Evolutionary conservation across 2,329 filamentous ascomycete genomes (phyloP).

Genomic region (Fusarium napiforme): DNA sequence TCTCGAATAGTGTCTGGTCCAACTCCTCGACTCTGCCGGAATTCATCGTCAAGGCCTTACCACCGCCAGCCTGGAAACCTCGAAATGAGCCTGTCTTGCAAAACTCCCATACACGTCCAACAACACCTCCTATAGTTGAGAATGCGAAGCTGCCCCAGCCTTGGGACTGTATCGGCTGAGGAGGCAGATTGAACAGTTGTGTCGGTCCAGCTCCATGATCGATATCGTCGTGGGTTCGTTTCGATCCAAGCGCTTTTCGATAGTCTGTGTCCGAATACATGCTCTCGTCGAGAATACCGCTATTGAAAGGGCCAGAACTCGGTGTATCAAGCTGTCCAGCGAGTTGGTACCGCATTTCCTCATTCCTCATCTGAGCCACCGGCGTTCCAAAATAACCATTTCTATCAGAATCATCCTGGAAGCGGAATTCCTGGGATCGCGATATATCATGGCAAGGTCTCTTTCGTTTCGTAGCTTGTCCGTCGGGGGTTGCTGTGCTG

Average conservation of each 20-base stretch:
- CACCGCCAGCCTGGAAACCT: constrained; percentile 89
- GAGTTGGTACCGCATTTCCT: constrained; percentile 56
- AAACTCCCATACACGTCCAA: constrained; percentile 86
- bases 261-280: constrained; percentile 68
- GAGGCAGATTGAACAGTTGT: constrained; percentile 48
- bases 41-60: constrained; percentile 72
- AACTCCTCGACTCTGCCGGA: constrained; percentile 39
- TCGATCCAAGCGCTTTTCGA: constrained; percentile 62
- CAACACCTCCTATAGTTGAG: constrained; percentile 71
- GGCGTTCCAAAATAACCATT: constrained; percentile 40
- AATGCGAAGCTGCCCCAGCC: constrained; percentile 71
- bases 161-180: constrained; percentile 46
- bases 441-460: constrained; percentile 50
- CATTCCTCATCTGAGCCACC: constrained; percentile 23
- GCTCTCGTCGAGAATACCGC: constrained; percentile 61
- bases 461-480: constrained; percentile 58
- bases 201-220: constrained; percentile 50
- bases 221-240: constrained; percentile 51
- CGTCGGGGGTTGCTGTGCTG: constrained; percentile 35
- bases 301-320: constrained; percentile 46
- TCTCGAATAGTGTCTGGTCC: constrained; percentile 29
- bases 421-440: constrained; percentile 39
- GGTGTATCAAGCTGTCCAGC: constrained; percentile 66
- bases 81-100: constrained; percentile 79
- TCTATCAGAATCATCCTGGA: constrained; percentile 33